Percentiles rank a stretch among this genome's conserved stretches.
phyloP scores from a whole-genome alignment of 1,284 basidiomycete species.

The Fomitopsis betulina region DNA sequence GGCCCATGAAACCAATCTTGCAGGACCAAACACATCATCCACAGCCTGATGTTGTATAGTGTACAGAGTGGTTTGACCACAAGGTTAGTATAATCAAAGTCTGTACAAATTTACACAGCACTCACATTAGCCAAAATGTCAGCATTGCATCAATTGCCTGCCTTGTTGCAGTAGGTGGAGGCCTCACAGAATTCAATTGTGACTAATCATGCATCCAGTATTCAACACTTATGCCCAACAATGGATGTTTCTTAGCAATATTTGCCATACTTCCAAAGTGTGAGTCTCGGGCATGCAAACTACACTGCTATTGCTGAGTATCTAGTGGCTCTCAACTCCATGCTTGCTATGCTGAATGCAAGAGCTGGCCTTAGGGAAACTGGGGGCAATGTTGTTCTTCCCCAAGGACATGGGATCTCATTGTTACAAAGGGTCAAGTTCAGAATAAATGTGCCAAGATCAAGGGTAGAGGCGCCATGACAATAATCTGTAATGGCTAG shows the following conservation, averaged over 20 bases:
- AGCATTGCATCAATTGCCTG: neutral
- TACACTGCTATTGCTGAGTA: neutral
- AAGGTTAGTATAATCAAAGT: neutral
- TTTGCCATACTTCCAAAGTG: neutral
- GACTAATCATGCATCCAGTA: neutral
- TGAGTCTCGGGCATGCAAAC: neutral
- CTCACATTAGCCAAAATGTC: neutral
- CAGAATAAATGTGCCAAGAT: too few species aligned
- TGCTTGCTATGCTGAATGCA: neutral
- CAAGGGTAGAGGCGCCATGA: too few species aligned
- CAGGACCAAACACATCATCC: neutral
- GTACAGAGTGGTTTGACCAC: neutral
- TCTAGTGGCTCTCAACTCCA: neutral
- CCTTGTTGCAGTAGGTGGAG: neutral
- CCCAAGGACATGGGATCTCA: neutral
- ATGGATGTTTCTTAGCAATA: neutral
- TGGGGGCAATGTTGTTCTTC: neutral
- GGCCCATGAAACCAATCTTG: neutral
- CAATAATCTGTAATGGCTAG: too few species aligned
- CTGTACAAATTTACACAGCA: too few species aligned
- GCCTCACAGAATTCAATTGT: neutral
- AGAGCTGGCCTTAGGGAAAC: neutral
- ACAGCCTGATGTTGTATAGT: neutral
- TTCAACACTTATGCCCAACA: neutral
- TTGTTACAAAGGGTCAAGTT: too few species aligned